phyloP scores from a whole-genome alignment of 116 monocot genomes.

The Zostera marina region DNA sequence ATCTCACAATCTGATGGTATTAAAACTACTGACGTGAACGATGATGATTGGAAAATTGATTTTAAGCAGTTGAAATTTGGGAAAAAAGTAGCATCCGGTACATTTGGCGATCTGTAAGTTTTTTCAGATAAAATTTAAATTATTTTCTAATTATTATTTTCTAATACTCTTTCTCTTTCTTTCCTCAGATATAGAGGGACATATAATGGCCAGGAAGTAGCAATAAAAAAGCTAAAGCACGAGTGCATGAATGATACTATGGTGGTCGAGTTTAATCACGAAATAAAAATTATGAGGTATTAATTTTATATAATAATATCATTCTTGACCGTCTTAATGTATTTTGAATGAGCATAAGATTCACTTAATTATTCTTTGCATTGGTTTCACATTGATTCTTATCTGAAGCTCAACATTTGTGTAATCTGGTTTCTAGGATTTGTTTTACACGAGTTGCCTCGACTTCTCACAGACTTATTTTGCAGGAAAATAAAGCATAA shows the following conservation, averaged over 20 bases:
- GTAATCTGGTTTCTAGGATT: neutral
- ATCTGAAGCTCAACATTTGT: too few species aligned
- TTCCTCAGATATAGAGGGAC: constrained; percentile 43
- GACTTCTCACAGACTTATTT: neutral
- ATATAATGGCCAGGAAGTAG: constrained; percentile 63
- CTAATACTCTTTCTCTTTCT: constrained; percentile 4
- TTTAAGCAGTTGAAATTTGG: constrained; percentile 42
- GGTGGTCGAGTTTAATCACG: constrained; percentile 67
- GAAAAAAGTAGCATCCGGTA: constrained; percentile 52
- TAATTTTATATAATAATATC: neutral
- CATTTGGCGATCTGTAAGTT: constrained; percentile 71
- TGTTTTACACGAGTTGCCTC: neutral
- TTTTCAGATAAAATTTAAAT: neutral
- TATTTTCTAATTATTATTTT: neutral
- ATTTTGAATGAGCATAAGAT: neutral
- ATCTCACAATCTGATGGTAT: constrained; percentile 21
- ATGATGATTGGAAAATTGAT: constrained; percentile 70
- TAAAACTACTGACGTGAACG: constrained; percentile 29
- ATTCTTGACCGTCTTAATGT: neutral
- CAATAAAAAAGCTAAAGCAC: constrained; percentile 64
- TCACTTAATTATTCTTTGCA: too few species aligned
- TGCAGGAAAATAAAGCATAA: constrained; percentile 74
- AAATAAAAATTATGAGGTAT: constrained; percentile 73
- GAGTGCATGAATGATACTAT: constrained; percentile 42
- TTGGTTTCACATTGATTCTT: too few species aligned